Base-by-base conservation (phyloP, 768 basidiomycete species). In the Ephemerocybe angulata region DNA sequence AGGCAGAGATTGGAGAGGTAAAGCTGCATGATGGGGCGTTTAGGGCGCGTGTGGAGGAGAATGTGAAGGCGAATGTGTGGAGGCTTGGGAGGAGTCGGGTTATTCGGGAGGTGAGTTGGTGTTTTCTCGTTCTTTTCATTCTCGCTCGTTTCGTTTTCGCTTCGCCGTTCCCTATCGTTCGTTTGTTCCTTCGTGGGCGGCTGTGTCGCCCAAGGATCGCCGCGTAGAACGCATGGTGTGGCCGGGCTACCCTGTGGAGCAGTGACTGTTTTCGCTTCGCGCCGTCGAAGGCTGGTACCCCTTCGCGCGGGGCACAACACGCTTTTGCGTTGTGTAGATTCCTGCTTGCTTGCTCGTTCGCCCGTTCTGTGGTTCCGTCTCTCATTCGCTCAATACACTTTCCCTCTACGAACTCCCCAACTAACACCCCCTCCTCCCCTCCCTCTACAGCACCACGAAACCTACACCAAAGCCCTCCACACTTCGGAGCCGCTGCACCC, bases 21-120 rank as follows among this genome's bases (percentile, higher is more conserved):
- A 61, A 66, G 33, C 56, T 69, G 42, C 58, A 68, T 59, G 65
- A 71, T 60, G 65, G 68, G 72, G 43, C 58, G 72, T 75, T 74
- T 63, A 70, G 75, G 30, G 76, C 75, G 0, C 69, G 76, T 4
- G 72, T 77, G 3, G 76, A 77, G 54, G 75, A 77, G 54, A 76
- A 77, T 35, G 72, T 76, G 12, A 76, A 67, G 49, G 65, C 62
- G 1, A 66, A 61, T 17, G 71, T 71, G 8, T 50, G 52, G 17
- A 65, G 68, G 37, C 65, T 74, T 38, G 66, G 66, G 1, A 52
- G 55, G 7, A 60, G 63, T 53, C 59, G 53, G 13, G 65, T 72
- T 29, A 65, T 74, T 21, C 52, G 63, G 8, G 65, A 70, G 33
- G 70, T 71, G 52, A 4, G 65, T n/a, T 40, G 35, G 8, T 35